phyloP scores from a whole-genome alignment of 2,329 filamentous ascomycete genomes.

The Coccinonectria pachysandricola region DNA sequence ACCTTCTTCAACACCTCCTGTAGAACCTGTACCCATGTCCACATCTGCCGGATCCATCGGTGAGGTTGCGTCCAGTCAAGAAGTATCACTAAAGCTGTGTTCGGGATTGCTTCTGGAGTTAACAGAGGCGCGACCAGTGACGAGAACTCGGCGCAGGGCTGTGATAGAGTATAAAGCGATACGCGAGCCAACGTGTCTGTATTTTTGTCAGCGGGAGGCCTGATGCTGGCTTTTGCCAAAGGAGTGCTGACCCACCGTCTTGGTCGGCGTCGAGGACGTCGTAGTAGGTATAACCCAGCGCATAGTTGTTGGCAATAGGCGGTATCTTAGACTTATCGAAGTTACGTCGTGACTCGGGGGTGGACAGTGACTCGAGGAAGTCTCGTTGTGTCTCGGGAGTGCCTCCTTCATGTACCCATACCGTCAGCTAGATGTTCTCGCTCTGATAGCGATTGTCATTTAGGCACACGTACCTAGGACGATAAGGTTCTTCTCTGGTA shows the following conservation, averaged over 20 bases:
- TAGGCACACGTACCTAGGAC: slow-evolving; percentile 57
- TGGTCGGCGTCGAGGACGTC: slow-evolving; percentile 90
- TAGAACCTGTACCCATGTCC: slow-evolving; percentile 81
- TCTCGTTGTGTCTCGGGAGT: slow-evolving; percentile 75
- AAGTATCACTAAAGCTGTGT: slow-evolving; percentile 83
- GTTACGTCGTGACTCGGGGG: slow-evolving; percentile 41
- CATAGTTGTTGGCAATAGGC: slow-evolving; percentile 84
- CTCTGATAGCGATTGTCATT: too few species aligned
- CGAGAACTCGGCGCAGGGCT: slow-evolving; percentile 71
- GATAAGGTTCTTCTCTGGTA: slow-evolving; percentile 85
- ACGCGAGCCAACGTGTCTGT: slow-evolving; percentile 84
- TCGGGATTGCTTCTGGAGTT: slow-evolving; percentile 71
- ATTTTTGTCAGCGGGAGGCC: too few species aligned
- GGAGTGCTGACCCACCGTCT: slow-evolving; percentile 61
- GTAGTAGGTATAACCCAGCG: slow-evolving; percentile 88
- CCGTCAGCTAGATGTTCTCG: too few species aligned
- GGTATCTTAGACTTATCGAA: slow-evolving; percentile 54
- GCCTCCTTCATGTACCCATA: too few species aligned
- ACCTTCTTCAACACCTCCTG: slow-evolving; percentile 65
- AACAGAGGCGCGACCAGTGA: slow-evolving; percentile 76
- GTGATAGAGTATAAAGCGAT: slow-evolving; percentile 80
- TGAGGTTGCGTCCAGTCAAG: slow-evolving; percentile 93
- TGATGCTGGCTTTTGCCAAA: too few species aligned
- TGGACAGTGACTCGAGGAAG: slow-evolving; percentile 59
- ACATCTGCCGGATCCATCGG: slow-evolving; percentile 79